phyloP scores from a whole-genome alignment of 2,329 filamentous ascomycete genomes.

The Xylaria multiplex region DNA sequence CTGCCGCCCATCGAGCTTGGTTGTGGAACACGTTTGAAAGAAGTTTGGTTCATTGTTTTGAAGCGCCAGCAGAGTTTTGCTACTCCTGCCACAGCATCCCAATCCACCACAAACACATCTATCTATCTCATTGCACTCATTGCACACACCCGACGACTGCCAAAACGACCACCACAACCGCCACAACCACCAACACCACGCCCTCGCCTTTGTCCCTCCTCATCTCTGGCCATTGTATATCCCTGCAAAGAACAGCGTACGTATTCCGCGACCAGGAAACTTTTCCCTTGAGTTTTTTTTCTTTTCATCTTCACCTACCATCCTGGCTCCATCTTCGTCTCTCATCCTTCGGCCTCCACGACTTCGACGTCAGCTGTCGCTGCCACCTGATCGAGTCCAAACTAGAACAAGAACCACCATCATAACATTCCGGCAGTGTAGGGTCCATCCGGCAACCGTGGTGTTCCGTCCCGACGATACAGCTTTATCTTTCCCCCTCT shows the following conservation, averaged over 20 bases:
- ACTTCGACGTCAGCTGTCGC: conserved; percentile 40
- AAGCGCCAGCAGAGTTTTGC: conserved; percentile 31
- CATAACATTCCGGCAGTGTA: conserved; percentile 38
- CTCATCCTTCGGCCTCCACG: conserved; percentile 17
- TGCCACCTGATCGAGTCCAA: conserved; percentile 40
- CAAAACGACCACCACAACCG: conserved; percentile 8
- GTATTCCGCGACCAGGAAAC: conserved; percentile 38
- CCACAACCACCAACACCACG: conserved; percentile 21
- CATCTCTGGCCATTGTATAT: conserved; percentile 31
- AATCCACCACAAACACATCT: not conserved
- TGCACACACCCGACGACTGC: conserved; percentile 7
- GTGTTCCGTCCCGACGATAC: conserved; percentile 35
- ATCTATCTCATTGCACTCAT: conserved; percentile 12
- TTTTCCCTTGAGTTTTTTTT: conserved; percentile 24
- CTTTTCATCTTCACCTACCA: conserved; percentile 10
- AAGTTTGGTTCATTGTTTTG: conserved; percentile 39
- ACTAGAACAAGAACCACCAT: conserved; percentile 34
- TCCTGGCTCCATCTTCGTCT: conserved; percentile 16
- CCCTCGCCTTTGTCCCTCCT: conserved; percentile 11
- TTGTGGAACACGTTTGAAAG: conserved; percentile 36
- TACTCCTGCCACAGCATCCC: conserved; percentile 25
- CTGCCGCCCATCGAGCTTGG: conserved; percentile 30
- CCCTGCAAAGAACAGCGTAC: conserved; percentile 31
- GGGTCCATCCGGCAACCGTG: conserved; percentile 33
- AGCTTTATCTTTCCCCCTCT: conserved; percentile 36